Conservation (phyloP, 2,329 filamentous ascomycete species). For the Endoconidiophora laricicola region DNA sequence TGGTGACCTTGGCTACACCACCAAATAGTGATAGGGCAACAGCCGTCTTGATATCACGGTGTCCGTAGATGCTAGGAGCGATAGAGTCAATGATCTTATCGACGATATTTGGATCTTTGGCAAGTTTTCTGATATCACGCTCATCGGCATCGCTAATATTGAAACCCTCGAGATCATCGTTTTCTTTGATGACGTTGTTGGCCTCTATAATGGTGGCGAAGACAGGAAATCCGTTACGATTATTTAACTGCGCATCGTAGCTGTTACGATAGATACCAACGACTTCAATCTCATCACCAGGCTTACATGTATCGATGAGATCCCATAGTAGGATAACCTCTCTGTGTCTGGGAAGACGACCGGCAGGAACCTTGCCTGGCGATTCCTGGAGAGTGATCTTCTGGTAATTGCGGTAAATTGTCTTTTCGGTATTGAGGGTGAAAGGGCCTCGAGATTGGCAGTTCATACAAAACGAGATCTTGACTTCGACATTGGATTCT, state of each 20-base stretch:
- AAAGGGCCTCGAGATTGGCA: conserved; percentile 94
- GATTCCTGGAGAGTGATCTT: conserved; percentile 95
- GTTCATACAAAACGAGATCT: conserved; percentile 88
- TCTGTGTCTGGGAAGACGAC: conserved; percentile 78
- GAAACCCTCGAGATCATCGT: conserved; percentile 95
- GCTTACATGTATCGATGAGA: conserved; percentile 90
- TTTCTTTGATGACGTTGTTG: conserved; percentile 91
- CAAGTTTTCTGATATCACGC: conserved; percentile 71
- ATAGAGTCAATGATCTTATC: conserved; percentile 89
- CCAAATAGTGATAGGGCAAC: conserved; percentile 88
- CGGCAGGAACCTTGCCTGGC: conserved; percentile 88
- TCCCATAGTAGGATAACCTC: conserved; percentile 96
- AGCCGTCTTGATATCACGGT: conserved; percentile 92
- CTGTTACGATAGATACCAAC: conserved; percentile 97
- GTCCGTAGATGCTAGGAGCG: conserved; percentile 92
- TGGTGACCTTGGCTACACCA: conserved; percentile 80
- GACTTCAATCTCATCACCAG: conserved; percentile 92
- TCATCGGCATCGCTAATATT: conserved; percentile 90
- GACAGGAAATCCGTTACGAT: conserved; percentile 95
- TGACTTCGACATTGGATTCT: conserved; percentile 90
- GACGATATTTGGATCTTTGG: conserved; percentile 76
- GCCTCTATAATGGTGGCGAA: conserved; percentile 96
- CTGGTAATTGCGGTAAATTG: conserved; percentile 96
- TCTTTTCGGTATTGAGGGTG: conserved; percentile 91
- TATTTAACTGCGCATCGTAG: conserved; percentile 94